A percentile compares a stretch with the other conserved stretches of the same genome.
These are phyloP conservation scores for Ceratobasidium sp. DNA, from an alignment of 1,284 basidiomycete genomes.

Conservation along the genomic window DNA sequence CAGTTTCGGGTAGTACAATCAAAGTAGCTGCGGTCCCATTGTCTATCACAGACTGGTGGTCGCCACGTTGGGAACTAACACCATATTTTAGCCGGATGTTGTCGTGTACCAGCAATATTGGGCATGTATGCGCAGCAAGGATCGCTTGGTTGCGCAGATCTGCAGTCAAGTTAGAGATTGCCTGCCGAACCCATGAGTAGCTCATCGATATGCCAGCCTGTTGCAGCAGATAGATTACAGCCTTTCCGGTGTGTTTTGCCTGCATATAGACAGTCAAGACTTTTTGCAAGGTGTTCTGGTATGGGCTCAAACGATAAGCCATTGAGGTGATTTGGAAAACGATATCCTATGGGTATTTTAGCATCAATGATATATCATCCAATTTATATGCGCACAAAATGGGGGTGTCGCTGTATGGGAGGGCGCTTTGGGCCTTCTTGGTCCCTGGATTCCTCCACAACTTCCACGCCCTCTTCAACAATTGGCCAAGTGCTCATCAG, in stretches of 20 bases:
- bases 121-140: neutral
- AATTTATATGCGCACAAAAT: neutral
- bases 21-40: conserved; percentile 17
- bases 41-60: conserved; percentile 1
- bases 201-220: conserved; percentile 25
- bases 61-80: conserved; percentile 11
- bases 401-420: neutral
- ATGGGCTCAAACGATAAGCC: neutral
- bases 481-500: neutral
- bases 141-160: neutral
- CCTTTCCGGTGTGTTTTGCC: conserved; percentile 21
- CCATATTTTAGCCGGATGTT: conserved; percentile 3
- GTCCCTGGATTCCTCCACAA: neutral
- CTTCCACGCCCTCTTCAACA: neutral
- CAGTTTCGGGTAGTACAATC: conserved; percentile 4
- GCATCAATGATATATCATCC: neutral
- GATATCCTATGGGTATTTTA: neutral
- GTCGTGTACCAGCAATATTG: neutral
- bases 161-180: neutral
- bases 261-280: neutral
- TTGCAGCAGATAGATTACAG: neutral
- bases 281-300: neutral
- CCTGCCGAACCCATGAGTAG: neutral
- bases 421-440: neutral
- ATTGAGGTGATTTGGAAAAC: conserved; percentile 8